These are phyloP conservation scores for Nissolia schottii DNA, from an alignment of 306 rosid species.

Conservation along the genomic window DNA sequence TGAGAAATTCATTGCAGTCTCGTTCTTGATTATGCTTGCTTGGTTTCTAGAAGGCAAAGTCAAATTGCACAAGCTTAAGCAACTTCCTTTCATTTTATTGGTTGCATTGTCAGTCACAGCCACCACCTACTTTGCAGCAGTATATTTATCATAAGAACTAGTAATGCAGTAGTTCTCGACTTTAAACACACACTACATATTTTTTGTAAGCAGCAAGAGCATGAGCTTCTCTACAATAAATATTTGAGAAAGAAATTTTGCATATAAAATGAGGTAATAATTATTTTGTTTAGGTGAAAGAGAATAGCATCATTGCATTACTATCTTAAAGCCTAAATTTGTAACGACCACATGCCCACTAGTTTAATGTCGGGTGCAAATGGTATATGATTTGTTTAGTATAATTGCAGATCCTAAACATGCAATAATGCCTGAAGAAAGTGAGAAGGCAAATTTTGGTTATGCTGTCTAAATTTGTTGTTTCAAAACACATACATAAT, in stretches of 20 bases:
- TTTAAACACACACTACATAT: background rate
- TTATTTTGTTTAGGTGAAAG: background rate
- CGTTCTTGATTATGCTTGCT: background rate
- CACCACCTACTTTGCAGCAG: background rate
- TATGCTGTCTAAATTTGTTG: background rate
- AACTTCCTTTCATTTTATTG: background rate
- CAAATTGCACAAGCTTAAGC: constrained; percentile 10
- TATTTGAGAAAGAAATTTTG: background rate
- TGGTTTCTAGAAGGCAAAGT: constrained; percentile 12
- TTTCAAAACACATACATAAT: background rate
- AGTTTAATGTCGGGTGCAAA: background rate
- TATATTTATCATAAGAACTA: background rate
- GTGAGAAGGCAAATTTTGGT: too few species aligned
- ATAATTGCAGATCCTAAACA: background rate
- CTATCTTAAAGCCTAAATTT: background rate
- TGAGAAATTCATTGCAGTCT: background rate
- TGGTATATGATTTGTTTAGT: background rate
- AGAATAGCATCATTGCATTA: background rate
- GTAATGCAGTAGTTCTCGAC: background rate
- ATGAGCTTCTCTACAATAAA: background rate
- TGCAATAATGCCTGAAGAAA: background rate
- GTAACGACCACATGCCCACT: background rate
- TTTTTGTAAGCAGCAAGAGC: background rate
- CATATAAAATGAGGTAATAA: background rate
- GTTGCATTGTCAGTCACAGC: constrained; percentile 21